Evolutionary conservation across 2,329 filamentous ascomycete genomes (phyloP), one percentile per base, ranked within the genome.

Genomic region (Nemania sp.): DNA sequence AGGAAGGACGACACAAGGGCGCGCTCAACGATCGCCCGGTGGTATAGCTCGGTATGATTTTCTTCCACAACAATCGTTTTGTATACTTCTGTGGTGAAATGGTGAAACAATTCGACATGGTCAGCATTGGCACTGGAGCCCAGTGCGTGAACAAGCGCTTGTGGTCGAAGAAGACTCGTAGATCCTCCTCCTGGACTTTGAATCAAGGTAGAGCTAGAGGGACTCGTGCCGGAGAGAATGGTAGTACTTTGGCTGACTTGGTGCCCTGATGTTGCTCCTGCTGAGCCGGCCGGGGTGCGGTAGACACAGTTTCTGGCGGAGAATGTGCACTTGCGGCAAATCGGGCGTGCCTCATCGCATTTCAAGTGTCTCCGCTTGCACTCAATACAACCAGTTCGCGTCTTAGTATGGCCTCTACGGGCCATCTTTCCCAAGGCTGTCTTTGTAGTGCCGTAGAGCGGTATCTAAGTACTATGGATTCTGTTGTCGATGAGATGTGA

Each of bases 361-460:
- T 45, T 45, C 41, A 45, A n/a, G 41, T 45, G 41, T 45, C 41
- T 45, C 15, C 41, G 41, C 41, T 45, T 45, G 15, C 41, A 45
- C 41, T 45, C 41, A 15, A 45, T 15, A 18, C 41, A 45, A 7
- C 41, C 41, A 45, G 41, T 45, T n/a, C 41, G 41, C 41, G 41
- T 45, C 41, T 45, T 45, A n/a, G 41, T 45, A 45, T 45, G 41
- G 18, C 41, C 41, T 45, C 41, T n/a, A 15, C 41, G 41, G 41
- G 41, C 41, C 41, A 45, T 45, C 41, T 15, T 45, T n/a, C 5
- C 13, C 2, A 8, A n/a, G 41, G 15, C 35, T n/a, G 41, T 5
- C n/a, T 45, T n/a, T 13, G 15, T n/a, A 5, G 41, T 45, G 41
- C 41, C 15, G 41, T n/a, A n/a, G 41, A 45, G 41, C 41, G 41